phyloP scores from a whole-genome alignment of 805 yeast species.

The Lachancea waltii region DNA sequence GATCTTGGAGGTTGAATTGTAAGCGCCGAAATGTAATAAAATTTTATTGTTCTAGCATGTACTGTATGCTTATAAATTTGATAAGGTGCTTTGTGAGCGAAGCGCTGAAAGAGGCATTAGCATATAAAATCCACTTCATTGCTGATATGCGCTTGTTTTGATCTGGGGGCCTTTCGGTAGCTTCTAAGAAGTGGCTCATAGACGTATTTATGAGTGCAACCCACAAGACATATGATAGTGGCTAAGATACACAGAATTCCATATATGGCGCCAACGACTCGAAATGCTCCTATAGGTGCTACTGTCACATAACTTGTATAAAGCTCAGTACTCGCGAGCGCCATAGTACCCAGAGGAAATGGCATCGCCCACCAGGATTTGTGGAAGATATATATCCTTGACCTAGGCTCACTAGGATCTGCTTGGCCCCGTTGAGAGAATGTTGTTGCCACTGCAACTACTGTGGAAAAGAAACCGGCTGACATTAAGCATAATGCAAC shows the following conservation, averaged over 20 bases:
- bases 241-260: constrained; percentile 48
- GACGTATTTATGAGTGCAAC: too few relatives aligned
- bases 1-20: too few relatives aligned
- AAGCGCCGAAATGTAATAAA: too few relatives aligned
- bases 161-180: too few relatives aligned
- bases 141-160: too few relatives aligned
- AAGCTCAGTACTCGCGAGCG: constrained; percentile 50
- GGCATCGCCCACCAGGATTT: constrained; percentile 77
- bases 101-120: too few relatives aligned
- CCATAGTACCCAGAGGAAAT: constrained; percentile 85
- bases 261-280: constrained; percentile 56
- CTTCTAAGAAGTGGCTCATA: too few relatives aligned
- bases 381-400: constrained; percentile 36
- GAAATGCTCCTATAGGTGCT: constrained; percentile 45
- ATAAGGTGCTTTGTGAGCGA: too few relatives aligned
- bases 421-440: constrained; percentile 13
- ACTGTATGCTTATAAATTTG: too few relatives aligned
- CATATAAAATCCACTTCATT: too few relatives aligned
- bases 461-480: constrained; percentile 53
- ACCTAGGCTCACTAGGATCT: constrained; percentile 1
- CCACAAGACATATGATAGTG: too few relatives aligned
- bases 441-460: constrained; percentile 35
- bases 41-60: too few relatives aligned
- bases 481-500: constrained; percentile 42
- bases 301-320: constrained; percentile 37